These are phyloP conservation scores for Diaporthe capsici DNA, from an alignment of 2,329 filamentous ascomycete genomes.

Conservation along the genomic window DNA sequence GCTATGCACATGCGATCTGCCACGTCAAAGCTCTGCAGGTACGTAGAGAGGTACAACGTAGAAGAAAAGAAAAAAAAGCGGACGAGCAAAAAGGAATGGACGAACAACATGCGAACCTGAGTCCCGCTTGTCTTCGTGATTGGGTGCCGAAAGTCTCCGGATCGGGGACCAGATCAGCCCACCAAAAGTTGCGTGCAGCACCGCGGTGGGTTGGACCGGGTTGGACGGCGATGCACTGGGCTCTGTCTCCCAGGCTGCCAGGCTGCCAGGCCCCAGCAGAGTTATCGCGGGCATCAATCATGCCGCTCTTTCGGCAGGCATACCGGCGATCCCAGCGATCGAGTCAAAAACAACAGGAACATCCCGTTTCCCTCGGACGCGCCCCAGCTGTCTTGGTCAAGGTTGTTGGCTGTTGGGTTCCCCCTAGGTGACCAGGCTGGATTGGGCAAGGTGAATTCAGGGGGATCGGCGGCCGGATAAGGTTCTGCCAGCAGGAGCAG, in stretches of 20 bases:
- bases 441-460: slow-evolving; percentile 26
- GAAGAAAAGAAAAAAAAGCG: not conserved
- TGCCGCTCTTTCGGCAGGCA: slow-evolving; percentile 27
- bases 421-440: slow-evolving; percentile 14
- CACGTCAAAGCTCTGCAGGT: slow-evolving; percentile 25
- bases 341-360: slow-evolving; percentile 27
- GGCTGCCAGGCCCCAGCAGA: slow-evolving; percentile 19
- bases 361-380: slow-evolving; percentile 13
- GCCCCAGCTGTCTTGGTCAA: not conserved
- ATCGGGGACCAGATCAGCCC: slow-evolving; percentile 30
- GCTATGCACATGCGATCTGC: slow-evolving; percentile 1
- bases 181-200: slow-evolving; percentile 18
- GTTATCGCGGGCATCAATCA: slow-evolving; percentile 21
- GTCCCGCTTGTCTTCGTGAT: not conserved
- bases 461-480: slow-evolving; percentile 32
- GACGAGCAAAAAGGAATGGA: not conserved
- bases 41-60: not conserved
- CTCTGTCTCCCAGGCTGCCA: not conserved
- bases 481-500: slow-evolving; percentile 26
- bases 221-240: slow-evolving; percentile 15
- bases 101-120: not conserved
- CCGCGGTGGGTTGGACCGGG: not conserved
- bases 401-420: slow-evolving; percentile 26
- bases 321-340: slow-evolving; percentile 28
- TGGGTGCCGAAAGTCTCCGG: slow-evolving; percentile 5